These are phyloP conservation scores for Geranium rotundifolium DNA, from an alignment of 345 rosid genomes.

Conservation along the genomic window DNA sequence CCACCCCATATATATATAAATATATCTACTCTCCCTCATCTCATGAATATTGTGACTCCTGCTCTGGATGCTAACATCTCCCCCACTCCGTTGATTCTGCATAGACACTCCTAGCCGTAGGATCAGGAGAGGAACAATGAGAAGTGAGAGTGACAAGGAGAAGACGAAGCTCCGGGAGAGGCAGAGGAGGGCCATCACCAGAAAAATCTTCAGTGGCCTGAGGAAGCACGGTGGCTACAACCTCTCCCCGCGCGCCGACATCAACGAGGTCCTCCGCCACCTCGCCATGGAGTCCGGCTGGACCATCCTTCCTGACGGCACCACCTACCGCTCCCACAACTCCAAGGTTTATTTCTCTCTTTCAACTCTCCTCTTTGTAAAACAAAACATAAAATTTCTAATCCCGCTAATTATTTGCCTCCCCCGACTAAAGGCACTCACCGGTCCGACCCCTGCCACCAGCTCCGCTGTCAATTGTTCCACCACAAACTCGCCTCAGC, in stretches of 20 bases:
- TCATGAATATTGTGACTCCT: not conserved
- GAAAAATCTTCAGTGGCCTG: slow-evolving; percentile 39
- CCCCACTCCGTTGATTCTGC: too few species aligned
- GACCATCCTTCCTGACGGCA: slow-evolving; percentile 40
- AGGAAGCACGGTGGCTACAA: slow-evolving; percentile 32
- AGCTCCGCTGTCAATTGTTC: slow-evolving; percentile 25
- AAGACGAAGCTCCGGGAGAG: slow-evolving; percentile 42
- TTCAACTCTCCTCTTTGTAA: not conserved
- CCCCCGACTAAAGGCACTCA: not conserved
- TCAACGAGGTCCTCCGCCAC: slow-evolving; percentile 36
- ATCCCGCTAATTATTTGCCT: too few species aligned
- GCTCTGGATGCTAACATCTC: not conserved
- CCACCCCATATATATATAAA: not conserved
- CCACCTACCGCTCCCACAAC: slow-evolving; percentile 22
- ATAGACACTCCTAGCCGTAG: not conserved
- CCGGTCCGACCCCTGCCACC: slow-evolving; percentile 20
- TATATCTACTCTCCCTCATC: too few species aligned
- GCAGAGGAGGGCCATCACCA: slow-evolving; percentile 36
- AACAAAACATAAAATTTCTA: too few species aligned
- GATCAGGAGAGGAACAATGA: slow-evolving; percentile 2
- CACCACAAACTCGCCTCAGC: slow-evolving; percentile 23
- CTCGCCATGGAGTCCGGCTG: slow-evolving; percentile 49
- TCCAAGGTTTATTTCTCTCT: slow-evolving; percentile 4
- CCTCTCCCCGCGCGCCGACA: slow-evolving; percentile 38
- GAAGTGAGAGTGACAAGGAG: slow-evolving; percentile 41